A percentile compares a stretch with the other conserved stretches of the same genome.
phyloP scores from a whole-genome alignment of 257 asterid species.

The Salvia splendens region DNA sequence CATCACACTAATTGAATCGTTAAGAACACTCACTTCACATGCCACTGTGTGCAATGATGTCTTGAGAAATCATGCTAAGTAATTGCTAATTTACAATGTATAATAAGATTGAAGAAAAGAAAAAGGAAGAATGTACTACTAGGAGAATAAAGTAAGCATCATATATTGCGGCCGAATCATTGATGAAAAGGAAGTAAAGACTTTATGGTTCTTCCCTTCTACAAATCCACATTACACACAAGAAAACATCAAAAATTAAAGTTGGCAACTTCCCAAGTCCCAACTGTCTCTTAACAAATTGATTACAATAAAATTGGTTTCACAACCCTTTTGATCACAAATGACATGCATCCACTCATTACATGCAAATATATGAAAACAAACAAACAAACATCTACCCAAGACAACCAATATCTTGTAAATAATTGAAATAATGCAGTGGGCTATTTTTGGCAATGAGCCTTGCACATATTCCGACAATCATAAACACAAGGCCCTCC shows the following conservation, averaged over 20 bases:
- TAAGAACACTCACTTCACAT: slow-evolving; percentile 30
- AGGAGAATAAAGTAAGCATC: neutral
- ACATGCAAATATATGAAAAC: slow-evolving; percentile 12
- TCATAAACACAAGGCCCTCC: slow-evolving; percentile 47
- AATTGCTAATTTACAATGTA: too few species aligned
- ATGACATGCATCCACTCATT: neutral
- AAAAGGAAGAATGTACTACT: too few species aligned
- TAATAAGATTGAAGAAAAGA: too few species aligned
- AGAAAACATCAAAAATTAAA: slow-evolving; percentile 20
- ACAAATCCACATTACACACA: neutral
- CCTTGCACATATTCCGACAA: slow-evolving; percentile 43
- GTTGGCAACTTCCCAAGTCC: slow-evolving; percentile 10
- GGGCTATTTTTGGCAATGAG: slow-evolving; percentile 41
- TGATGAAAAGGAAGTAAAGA: slow-evolving; percentile 8
- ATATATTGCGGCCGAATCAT: neutral
- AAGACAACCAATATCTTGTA: neutral
- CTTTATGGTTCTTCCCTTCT: slow-evolving; percentile 2
- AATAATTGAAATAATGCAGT: neutral
- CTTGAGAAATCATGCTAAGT: neutral
- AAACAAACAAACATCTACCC: neutral
- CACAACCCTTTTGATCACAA: slow-evolving; percentile 14
- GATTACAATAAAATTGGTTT: slow-evolving; percentile 10
- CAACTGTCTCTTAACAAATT: slow-evolving; percentile 14
- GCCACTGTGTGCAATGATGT: neutral
- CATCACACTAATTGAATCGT: slow-evolving; percentile 3